A percentile compares a stretch with the other conserved stretches of the same genome.
phyloP scores from a whole-genome alignment of 352 stramenopile species.

The Pythium coloratum region DNA sequence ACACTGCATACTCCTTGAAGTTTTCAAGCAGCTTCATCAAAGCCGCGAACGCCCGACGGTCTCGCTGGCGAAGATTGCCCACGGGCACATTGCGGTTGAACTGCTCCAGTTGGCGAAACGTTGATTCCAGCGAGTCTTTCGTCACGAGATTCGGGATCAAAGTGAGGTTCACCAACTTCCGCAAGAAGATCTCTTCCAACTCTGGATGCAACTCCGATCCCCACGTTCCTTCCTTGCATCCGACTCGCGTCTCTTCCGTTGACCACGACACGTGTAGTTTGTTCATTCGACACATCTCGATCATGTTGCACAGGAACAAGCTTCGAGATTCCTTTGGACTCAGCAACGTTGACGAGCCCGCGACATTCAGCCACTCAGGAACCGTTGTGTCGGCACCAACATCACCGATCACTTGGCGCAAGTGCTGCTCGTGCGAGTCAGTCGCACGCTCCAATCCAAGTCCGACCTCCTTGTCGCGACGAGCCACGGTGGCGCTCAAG shows the following conservation, averaged over 20 bases:
- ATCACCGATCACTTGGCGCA: slow-evolving; percentile 69
- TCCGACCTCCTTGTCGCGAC: slow-evolving; percentile 75
- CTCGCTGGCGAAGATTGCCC: slow-evolving; percentile 64
- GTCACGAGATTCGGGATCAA: slow-evolving; percentile 82
- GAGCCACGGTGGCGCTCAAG: slow-evolving; percentile 58
- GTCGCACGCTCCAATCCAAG: slow-evolving; percentile 61
- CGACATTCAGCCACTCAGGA: slow-evolving; percentile 70
- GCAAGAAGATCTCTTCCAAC: slow-evolving; percentile 81
- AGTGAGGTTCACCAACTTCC: slow-evolving; percentile 77
- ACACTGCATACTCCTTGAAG: slow-evolving; percentile 84
- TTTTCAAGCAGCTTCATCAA: slow-evolving; percentile 86
- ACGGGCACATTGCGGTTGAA: slow-evolving; percentile 88
- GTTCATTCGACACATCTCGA: slow-evolving; percentile 89
- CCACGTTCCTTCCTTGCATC: slow-evolving; percentile 87
- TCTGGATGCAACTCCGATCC: slow-evolving; percentile 78
- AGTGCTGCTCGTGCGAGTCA: slow-evolving; percentile 59
- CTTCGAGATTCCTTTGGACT: slow-evolving; percentile 78
- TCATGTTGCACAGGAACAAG: slow-evolving; percentile 83
- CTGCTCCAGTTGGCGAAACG: slow-evolving; percentile 81
- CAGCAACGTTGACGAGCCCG: slow-evolving; percentile 70
- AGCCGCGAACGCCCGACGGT: slow-evolving; percentile 71
- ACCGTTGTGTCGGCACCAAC: slow-evolving; percentile 62
- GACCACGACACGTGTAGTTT: slow-evolving; percentile 87
- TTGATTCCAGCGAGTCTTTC: slow-evolving; percentile 67
- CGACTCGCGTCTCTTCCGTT: slow-evolving; percentile 83